Percentiles rank a stretch among this genome's conserved stretches.
Evolutionary conservation across 352 stramenopile species (phyloP).

Genomic region (Globisporangium apiculatum): DNA sequence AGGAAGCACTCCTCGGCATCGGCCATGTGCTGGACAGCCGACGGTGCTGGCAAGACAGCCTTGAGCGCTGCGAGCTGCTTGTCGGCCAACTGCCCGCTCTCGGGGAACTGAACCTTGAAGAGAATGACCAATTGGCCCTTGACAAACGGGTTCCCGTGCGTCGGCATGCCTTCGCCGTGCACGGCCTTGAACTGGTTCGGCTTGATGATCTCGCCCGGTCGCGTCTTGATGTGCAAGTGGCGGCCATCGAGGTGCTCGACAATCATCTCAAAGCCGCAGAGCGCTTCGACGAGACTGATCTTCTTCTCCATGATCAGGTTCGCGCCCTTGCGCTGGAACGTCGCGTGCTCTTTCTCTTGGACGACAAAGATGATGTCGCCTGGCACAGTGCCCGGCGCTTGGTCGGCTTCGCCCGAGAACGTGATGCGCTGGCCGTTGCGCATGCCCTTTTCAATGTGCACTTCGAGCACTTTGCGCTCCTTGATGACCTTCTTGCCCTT

Average conservation of each 20-base stretch:
- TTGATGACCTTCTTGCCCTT: constrained; percentile 93
- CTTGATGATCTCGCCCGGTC: constrained; percentile 91
- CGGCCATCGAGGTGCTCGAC: constrained; percentile 91
- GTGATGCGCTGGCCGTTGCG: constrained; percentile 96
- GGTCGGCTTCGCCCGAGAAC: constrained; percentile 95
- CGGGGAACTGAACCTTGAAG: constrained; percentile 96
- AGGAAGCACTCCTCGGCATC: constrained; percentile 83
- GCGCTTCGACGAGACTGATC: constrained; percentile 92
- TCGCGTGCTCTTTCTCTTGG: constrained; percentile 94
- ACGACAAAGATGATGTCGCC: constrained; percentile 98
- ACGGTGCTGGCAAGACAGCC: constrained; percentile 42
- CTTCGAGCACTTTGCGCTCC: constrained; percentile 98
- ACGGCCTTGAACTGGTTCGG: constrained; percentile 92
- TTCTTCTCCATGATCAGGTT: constrained; percentile 97
- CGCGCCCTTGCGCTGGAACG: constrained; percentile 95
- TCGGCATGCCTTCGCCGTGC: constrained; percentile 96
- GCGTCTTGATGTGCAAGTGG: constrained; percentile 89
- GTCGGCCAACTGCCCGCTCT: constrained; percentile 80
- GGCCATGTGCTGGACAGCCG: constrained; percentile 34
- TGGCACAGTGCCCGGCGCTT: constrained; percentile 87
- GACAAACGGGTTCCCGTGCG: constrained; percentile 96
- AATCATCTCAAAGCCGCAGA: constrained; percentile 89
- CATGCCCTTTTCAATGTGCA: constrained; percentile 98
- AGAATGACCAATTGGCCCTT: constrained; percentile 98
- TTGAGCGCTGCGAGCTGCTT: constrained; percentile 77